A percentile compares a stretch with the other conserved stretches of the same genome.
Conservation (phyloP, 352 stramenopile species). For the Pythium volutum region DNA sequence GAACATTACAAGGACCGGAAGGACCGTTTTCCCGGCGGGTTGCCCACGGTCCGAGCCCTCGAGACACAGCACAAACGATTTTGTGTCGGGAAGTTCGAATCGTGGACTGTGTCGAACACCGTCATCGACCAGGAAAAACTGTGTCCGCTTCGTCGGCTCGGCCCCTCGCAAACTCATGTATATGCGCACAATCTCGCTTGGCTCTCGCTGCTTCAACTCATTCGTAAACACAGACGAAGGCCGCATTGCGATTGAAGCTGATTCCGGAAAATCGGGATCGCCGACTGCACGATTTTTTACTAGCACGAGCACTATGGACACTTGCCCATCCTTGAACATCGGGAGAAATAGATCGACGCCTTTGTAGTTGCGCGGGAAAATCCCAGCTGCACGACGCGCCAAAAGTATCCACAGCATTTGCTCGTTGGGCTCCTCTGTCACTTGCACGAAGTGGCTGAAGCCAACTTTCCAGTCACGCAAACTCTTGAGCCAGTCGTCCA, state of each 20-base stretch:
- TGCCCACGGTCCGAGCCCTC: no score
- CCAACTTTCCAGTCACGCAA: conserved; percentile 19
- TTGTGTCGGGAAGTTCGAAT: no score
- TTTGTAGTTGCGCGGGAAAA: conserved; percentile 14
- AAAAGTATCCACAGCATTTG: conserved; percentile 29
- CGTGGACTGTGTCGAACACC: neutral
- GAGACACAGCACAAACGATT: conserved; percentile 5
- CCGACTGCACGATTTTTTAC: neutral
- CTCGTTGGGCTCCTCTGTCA: conserved; percentile 20
- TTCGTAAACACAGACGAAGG: neutral
- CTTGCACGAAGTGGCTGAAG: conserved; percentile 33
- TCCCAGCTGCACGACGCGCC: conserved; percentile 19
- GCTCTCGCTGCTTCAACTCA: neutral
- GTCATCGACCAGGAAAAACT: neutral
- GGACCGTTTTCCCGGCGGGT: no score
- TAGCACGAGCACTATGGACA: conserved; percentile 9
- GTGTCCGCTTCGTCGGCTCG: neutral
- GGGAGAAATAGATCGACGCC: conserved; percentile 22
- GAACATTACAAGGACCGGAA: neutral
- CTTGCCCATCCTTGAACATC: conserved; percentile 1
- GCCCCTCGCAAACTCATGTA: neutral
- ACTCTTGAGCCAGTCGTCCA: neutral
- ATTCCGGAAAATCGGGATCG: neutral
- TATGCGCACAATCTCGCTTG: neutral
- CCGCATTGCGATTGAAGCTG: neutral